These are phyloP conservation scores for Aspergillus egyptiacus DNA, from an alignment of 495 filamentous ascomycete species.

Conservation along the genomic window DNA sequence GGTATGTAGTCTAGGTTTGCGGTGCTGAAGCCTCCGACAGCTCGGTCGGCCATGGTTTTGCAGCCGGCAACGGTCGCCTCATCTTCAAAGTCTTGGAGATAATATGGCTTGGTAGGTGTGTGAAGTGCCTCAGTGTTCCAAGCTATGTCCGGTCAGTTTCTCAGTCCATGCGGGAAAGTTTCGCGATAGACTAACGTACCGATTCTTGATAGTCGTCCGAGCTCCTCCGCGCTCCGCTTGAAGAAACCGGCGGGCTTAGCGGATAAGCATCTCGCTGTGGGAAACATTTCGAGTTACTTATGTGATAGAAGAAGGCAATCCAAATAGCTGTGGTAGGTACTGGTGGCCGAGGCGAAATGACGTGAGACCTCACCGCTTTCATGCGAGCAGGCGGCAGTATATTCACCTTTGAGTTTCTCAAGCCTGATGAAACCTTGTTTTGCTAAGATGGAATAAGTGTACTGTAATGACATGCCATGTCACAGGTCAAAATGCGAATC, in stretches of 20 bases:
- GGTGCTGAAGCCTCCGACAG: conserved; percentile 79
- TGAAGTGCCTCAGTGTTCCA: conserved; percentile 45
- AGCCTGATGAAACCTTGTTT: background rate
- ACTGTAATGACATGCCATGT: background rate
- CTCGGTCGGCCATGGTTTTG: conserved; percentile 79
- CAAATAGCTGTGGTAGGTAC: background rate
- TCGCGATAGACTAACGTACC: conserved; percentile 39
- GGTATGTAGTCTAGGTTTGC: conserved; percentile 64
- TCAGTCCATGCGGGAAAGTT: too few relatives aligned
- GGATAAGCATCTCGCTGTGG: conserved; percentile 44
- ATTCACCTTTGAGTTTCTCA: background rate
- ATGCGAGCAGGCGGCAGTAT: background rate
- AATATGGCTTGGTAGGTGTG: conserved; percentile 43
- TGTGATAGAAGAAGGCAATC: background rate
- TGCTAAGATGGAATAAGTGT: background rate
- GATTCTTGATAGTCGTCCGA: conserved; percentile 52
- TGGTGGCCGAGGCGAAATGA: background rate
- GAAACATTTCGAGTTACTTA: conserved; percentile 34
- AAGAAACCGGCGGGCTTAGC: conserved; percentile 48
- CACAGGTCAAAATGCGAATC: background rate
- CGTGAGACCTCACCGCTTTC: background rate
- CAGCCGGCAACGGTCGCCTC: conserved; percentile 55
- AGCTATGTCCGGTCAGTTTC: conserved; percentile 25
- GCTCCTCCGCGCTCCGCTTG: conserved; percentile 58
- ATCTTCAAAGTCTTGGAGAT: conserved; percentile 55